Base-by-base conservation (phyloP, 129 eudicot species). In the Mikania micrantha region DNA sequence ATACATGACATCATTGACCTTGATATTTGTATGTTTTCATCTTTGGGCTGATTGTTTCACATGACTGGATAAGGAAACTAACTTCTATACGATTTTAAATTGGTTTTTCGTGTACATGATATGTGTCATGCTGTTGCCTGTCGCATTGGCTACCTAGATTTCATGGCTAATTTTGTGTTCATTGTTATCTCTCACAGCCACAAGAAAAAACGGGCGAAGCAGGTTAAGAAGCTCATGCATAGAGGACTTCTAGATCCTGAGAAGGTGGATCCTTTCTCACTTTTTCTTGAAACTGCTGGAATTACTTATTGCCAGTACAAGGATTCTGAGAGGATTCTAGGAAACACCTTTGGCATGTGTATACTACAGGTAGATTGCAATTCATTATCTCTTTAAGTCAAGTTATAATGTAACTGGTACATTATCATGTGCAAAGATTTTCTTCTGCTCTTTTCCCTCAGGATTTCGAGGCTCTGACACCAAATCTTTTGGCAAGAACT, bases 381-480 rank as follows among this genome's bases (percentile, higher is more conserved):
- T 16, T 36, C 19, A 20, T 10, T n/a, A 67, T 70, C 7, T 29
- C 21, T 59, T 70, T 27, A 36, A 59, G 34, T 69, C 6, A 20
- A 52, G 41, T 15, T 75, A 6, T 54, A 24, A 0, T 67, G 38
- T 36, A 34, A 49, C 12, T 27, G 38, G 25, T 53, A 60, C 19
- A 39, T 62, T 42, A 63, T 15, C 47, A 17, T 35, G 49, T 67
- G 36, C 36, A 7, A 49, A 41, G 27, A 45, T 49, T 15, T 5
- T 12, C 31, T 39, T 42, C 70, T 15, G 22, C 38, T 7, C 28
- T 17, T 40, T 44, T 35, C 25, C 35, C 62, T 1, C 58, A 92
- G 98, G 99, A 89, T 84, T 93, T 93, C 49, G 95, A 88, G 77
- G 95, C 99, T 50, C 80, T 93, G 81, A 93, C 96, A 0, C 99